Percentiles rank a stretch among this genome's conserved stretches.
phyloP scores from a whole-genome alignment of 2,329 filamentous ascomycete genomes.

The Pseudocercospora fuligena region DNA sequence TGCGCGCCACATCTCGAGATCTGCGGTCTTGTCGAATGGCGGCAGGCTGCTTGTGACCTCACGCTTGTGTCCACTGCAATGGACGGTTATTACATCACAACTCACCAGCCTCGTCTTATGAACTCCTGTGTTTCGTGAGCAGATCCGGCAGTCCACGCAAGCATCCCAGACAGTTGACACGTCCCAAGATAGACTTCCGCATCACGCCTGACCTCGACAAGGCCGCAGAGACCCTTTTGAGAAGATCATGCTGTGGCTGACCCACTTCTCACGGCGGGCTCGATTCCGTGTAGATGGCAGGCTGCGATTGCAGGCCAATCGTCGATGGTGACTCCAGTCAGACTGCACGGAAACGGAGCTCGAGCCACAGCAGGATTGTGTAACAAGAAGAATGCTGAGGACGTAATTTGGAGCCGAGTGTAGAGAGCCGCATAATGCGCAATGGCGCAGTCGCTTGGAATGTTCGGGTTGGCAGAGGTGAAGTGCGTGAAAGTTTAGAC shows the following conservation, averaged over 20 bases:
- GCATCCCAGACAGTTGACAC: slow-evolving; percentile 1
- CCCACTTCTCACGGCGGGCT: slow-evolving; percentile 5
- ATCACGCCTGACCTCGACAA: background rate
- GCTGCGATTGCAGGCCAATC: slow-evolving; percentile 13
- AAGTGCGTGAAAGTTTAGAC: slow-evolving; percentile 17
- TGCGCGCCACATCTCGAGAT: slow-evolving; percentile 20
- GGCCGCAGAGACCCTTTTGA: background rate
- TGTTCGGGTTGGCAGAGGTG: slow-evolving; percentile 10
- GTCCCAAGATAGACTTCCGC: background rate
- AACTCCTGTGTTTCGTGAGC: background rate
- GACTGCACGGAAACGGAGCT: slow-evolving; percentile 1
- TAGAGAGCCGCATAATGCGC: background rate
- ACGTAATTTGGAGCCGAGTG: background rate
- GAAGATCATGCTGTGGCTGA: slow-evolving; percentile 1
- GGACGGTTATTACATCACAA: background rate
- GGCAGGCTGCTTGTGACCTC: slow-evolving; percentile 1
- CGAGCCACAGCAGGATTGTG: slow-evolving; percentile 14
- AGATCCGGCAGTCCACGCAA: background rate
- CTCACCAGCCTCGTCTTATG: slow-evolving; percentile 4
- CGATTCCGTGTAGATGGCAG: background rate
- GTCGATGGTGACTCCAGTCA: slow-evolving; percentile 16
- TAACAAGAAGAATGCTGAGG: slow-evolving; percentile 5
- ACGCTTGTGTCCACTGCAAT: slow-evolving; percentile 9
- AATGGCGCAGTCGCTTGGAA: background rate
- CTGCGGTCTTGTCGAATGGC: slow-evolving; percentile 18